Evolutionary conservation across 208 protist genomes (phyloP).

Genomic region (Lotmaria passim): DNA sequence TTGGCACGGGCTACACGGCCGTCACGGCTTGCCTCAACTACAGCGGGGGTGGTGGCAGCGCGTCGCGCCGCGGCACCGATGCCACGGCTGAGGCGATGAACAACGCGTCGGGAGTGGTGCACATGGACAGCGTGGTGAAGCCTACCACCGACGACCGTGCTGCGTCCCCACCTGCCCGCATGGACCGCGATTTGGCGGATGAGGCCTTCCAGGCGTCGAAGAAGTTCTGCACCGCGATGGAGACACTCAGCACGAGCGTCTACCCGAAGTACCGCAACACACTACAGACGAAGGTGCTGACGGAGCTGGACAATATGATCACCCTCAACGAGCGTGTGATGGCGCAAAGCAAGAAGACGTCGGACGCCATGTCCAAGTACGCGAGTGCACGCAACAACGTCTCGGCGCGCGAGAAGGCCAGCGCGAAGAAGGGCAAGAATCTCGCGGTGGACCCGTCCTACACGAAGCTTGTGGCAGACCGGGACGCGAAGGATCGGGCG

Average conservation of each 20-base stretch:
- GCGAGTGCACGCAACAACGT: neutral
- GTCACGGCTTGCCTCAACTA: conserved; percentile 33
- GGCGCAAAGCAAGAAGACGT: conserved; percentile 28
- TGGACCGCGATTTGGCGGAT: conserved; percentile 29
- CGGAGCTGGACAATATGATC: conserved; percentile 17
- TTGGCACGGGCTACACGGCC: conserved; percentile 29
- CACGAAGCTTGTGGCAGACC: conserved; percentile 2
- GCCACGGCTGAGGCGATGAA: neutral
- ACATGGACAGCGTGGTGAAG: neutral
- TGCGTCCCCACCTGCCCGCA: neutral
- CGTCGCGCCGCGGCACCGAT: neutral
- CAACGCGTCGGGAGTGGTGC: neutral
- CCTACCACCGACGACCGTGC: neutral
- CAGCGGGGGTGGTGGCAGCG: conserved; percentile 19
- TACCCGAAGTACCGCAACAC: conserved; percentile 21
- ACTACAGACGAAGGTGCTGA: conserved; percentile 9
- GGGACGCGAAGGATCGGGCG: conserved; percentile 17
- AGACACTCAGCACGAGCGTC: conserved; percentile 4
- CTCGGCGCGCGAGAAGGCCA: conserved; percentile 4
- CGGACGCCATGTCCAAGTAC: conserved; percentile 4
- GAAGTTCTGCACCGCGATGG: conserved; percentile 31
- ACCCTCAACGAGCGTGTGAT: neutral
- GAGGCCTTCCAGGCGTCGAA: conserved; percentile 15
- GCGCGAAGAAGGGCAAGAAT: conserved; percentile 30
- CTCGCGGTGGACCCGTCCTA: conserved; percentile 19